These are phyloP conservation scores for Aspergillus fischeri DNA, from an alignment of 2,329 filamentous ascomycete species.

Conservation along the genomic window DNA sequence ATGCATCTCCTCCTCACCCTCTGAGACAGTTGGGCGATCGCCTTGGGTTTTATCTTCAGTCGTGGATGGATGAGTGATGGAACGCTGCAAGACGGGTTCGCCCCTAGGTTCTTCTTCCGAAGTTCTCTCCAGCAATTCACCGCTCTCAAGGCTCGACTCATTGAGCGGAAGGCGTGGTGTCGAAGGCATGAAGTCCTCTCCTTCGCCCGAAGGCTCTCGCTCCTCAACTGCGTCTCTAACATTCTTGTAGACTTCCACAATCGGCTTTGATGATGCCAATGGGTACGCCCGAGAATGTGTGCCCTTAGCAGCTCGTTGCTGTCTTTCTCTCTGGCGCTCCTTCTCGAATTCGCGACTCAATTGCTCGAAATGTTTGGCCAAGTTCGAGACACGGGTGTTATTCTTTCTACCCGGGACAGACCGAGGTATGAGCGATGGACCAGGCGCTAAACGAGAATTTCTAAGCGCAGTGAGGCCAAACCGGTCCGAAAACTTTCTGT, in stretches of 20 bases:
- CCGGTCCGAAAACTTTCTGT: slow-evolving; percentile 75
- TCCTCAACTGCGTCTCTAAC: slow-evolving; percentile 90
- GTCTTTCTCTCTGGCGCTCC: slow-evolving; percentile 80
- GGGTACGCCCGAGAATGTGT: slow-evolving; percentile 77
- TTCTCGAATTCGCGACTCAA: slow-evolving; percentile 95
- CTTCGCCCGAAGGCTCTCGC: slow-evolving; percentile 61
- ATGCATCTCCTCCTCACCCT: slow-evolving; percentile 61
- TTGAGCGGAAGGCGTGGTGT: slow-evolving; percentile 22
- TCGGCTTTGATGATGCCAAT: slow-evolving; percentile 86
- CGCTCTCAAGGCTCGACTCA: slow-evolving; percentile 30
- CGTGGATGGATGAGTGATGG: slow-evolving; percentile 39
- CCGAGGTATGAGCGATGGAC: slow-evolving; percentile 76
- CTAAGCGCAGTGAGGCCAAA: slow-evolving; percentile 65
- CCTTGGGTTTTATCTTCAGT: slow-evolving; percentile 38
- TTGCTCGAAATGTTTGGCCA: slow-evolving; percentile 95
- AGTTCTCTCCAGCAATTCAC: slow-evolving; percentile 20
- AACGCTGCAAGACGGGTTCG: slow-evolving; percentile 31
- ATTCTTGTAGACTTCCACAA: slow-evolving; percentile 92
- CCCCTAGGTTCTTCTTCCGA: slow-evolving; percentile 25
- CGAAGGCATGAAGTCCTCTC: slow-evolving; percentile 42
- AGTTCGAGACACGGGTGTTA: slow-evolving; percentile 77
- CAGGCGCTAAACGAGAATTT: slow-evolving; percentile 43
- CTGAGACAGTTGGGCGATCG: slow-evolving; percentile 54
- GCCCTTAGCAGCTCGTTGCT: slow-evolving; percentile 72
- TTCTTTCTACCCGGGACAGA: slow-evolving; percentile 70